Percentiles rank a stretch among this genome's conserved stretches.
phyloP scores from a whole-genome alignment of 257 asterid genomes.

The Fraxinus excelsior region DNA sequence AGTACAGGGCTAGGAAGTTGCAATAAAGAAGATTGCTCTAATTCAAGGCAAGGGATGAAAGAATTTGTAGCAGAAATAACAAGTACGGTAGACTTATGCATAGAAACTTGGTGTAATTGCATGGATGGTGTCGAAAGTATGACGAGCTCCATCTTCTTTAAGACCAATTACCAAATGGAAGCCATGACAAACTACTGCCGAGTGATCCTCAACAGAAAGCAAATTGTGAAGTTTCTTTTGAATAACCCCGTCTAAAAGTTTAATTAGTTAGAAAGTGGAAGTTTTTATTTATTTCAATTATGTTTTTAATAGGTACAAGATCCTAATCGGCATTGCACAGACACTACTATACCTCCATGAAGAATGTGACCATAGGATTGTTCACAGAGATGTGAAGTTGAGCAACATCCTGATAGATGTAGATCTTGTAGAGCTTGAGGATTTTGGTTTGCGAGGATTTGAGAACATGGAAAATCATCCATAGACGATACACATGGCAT shows the following conservation, averaged over 20 bases:
- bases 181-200: not conserved
- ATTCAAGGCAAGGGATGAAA: too few species aligned
- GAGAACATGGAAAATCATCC: slow-evolving; percentile 21
- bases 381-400: slow-evolving; percentile 28
- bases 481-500: slow-evolving; percentile 21
- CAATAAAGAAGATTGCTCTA: too few species aligned
- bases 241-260: not conserved
- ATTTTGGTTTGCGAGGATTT: slow-evolving; percentile 32
- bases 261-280: too few species aligned
- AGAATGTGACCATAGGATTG: slow-evolving; percentile 24
- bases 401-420: slow-evolving; percentile 27
- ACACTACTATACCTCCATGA: slow-evolving; percentile 26
- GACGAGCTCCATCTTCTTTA: not conserved
- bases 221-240: too few species aligned
- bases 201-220: not conserved
- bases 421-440: slow-evolving; percentile 22
- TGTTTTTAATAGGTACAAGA: not conserved
- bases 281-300: not conserved
- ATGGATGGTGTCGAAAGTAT: not conserved
- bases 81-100: too few species aligned
- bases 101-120: not conserved
- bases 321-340: slow-evolving; percentile 20
- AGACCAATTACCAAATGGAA: not conserved
- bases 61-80: too few species aligned
- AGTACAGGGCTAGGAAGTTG: too few species aligned